Conservation (phyloP, 2,329 filamentous ascomycete genomes). For the Fusarium paranaense region DNA sequence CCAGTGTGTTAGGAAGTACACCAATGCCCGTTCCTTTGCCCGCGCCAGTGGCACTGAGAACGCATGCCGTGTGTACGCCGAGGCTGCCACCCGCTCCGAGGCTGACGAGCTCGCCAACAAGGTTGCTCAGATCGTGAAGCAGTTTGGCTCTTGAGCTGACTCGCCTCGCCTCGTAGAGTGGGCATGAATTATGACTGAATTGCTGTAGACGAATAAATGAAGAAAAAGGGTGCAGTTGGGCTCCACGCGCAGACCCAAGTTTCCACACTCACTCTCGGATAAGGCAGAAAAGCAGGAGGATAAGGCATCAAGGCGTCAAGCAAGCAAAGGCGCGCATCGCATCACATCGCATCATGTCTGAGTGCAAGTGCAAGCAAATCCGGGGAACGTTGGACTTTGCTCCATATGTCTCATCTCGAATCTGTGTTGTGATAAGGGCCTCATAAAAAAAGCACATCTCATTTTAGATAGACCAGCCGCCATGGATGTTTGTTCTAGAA, state of each 20-base stretch:
- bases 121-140: conserved; percentile 80
- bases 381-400: not conserved
- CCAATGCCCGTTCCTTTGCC: conserved; percentile 88
- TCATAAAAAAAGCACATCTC: not conserved
- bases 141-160: conserved; percentile 54
- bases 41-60: conserved; percentile 96
- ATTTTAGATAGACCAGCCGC: not conserved
- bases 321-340: not conserved
- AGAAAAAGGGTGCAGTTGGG: conserved; percentile 2
- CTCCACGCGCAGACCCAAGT: not conserved
- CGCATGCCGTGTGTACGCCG: conserved; percentile 94
- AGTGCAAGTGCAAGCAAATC: conserved; percentile 1
- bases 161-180: not conserved
- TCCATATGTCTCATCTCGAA: not conserved
- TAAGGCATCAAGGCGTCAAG: conserved; percentile 22
- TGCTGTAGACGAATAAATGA: conserved; percentile 25
- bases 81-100: conserved; percentile 89
- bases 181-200: conserved; percentile 12
- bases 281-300: conserved; percentile 20
- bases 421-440: not conserved
- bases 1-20: conserved; percentile 88
- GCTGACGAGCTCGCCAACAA: conserved; percentile 90
- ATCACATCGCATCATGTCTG: not conserved
- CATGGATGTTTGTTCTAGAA: not conserved
- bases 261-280: not conserved